Percentiles rank a stretch among this genome's conserved stretches.
Conservation (phyloP, 331 rosid genomes). For the Quercus phellos region DNA sequence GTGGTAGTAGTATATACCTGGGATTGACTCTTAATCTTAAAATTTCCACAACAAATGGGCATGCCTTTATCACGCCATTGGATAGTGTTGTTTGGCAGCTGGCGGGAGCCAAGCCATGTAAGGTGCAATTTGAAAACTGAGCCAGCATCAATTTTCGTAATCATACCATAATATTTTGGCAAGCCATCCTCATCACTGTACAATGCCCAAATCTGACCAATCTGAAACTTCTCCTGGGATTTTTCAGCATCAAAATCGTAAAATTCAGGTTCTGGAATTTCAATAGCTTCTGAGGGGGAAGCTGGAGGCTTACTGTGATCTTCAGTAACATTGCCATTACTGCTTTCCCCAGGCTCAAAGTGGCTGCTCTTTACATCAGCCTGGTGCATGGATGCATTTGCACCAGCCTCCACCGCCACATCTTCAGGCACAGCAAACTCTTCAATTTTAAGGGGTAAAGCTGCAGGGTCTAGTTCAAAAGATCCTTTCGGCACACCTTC, state of each 20-base stretch:
- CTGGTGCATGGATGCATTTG: constrained; percentile 12
- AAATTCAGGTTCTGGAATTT: constrained; percentile 69
- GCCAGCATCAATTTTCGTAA: constrained; percentile 26
- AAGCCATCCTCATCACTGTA: constrained; percentile 80
- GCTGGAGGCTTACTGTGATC: constrained; percentile 15
- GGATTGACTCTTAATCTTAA: constrained; percentile 15
- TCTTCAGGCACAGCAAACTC: constrained; percentile 30
- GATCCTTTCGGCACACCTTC: constrained; percentile 65
- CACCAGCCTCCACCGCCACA: constrained; percentile 23
- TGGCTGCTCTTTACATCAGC: constrained; percentile 25
- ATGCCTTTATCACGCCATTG: constrained; percentile 53
- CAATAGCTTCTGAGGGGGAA: constrained; percentile 23
- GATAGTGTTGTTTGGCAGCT: constrained; percentile 27
- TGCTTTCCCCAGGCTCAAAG: constrained; percentile 7
- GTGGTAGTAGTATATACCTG: constrained; percentile 23
- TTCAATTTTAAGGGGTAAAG: constrained; percentile 44
- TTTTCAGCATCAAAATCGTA: constrained; percentile 54
- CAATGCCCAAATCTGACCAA: constrained; percentile 84
- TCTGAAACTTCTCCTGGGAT: constrained; percentile 46
- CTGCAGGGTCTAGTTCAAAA: constrained; percentile 73
- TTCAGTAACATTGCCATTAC: not conserved
- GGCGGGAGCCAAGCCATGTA: constrained; percentile 44
- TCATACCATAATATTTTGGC: constrained; percentile 75
- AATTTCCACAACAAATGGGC: constrained; percentile 68
- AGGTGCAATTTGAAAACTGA: constrained; percentile 42